These are phyloP conservation scores for Austroboletus olivaceoglutinosus DNA, from an alignment of 1,284 basidiomycete species.

Conservation along the genomic window DNA sequence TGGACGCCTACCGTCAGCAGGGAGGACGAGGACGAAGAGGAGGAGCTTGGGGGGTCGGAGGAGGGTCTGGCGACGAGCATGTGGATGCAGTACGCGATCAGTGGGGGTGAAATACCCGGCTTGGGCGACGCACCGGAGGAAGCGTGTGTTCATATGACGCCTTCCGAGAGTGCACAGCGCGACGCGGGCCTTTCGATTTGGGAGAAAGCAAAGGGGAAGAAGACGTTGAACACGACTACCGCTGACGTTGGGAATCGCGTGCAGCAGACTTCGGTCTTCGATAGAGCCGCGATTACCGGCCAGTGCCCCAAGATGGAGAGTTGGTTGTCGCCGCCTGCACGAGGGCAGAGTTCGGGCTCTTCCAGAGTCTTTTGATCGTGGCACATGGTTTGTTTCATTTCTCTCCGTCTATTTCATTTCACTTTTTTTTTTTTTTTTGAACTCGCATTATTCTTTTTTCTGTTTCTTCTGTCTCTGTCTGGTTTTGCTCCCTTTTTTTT, in stretches of 20 bases:
- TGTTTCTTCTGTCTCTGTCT: neutral
- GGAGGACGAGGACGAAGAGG: conserved; percentile 22
- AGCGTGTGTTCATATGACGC: neutral
- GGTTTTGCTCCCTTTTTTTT: neutral
- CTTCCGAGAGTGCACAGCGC: conserved; percentile 8
- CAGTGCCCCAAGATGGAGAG: conserved; percentile 37
- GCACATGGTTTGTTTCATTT: neutral
- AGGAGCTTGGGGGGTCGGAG: conserved; percentile 10
- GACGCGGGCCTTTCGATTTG: conserved; percentile 9
- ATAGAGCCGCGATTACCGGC: conserved; percentile 29
- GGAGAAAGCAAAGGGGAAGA: conserved; percentile 26
- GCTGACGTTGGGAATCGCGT: conserved; percentile 25
- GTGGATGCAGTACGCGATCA: conserved; percentile 33
- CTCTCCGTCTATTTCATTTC: neutral
- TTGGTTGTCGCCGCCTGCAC: conserved; percentile 29
- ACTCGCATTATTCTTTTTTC: neutral
- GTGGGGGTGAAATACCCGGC: conserved; percentile 22
- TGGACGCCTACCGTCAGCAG: conserved; percentile 34
- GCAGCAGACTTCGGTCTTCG: conserved; percentile 26
- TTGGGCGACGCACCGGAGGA: conserved; percentile 6
- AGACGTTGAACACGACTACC: conserved; percentile 11
- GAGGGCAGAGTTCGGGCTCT: conserved; percentile 33
- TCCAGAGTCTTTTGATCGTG: conserved; percentile 32
- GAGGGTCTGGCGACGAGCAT: conserved; percentile 18
- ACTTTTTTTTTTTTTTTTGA: neutral